These are phyloP conservation scores for Sporothrix brunneoviolacea DNA, from an alignment of 2,329 filamentous ascomycete genomes.

Conservation along the genomic window DNA sequence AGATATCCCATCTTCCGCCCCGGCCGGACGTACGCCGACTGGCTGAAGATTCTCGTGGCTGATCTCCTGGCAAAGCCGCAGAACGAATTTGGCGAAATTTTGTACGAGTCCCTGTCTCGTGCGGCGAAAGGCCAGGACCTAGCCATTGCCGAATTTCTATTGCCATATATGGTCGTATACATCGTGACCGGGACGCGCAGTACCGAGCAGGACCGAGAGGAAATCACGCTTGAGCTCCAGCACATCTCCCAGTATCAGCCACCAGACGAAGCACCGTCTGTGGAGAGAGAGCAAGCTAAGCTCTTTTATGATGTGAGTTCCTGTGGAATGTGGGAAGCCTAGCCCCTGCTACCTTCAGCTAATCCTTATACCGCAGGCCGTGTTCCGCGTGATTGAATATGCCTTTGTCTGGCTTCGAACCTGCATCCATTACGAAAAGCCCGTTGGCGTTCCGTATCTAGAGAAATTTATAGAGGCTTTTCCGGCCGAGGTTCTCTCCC, in stretches of 20 bases:
- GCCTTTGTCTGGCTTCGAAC: constrained; percentile 67
- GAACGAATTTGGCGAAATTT: constrained; percentile 63
- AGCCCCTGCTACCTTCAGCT: too few relatives aligned
- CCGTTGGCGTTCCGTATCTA: constrained; percentile 40
- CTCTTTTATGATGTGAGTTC: constrained; percentile 73
- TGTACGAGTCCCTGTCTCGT: constrained; percentile 76
- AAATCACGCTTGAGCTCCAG: constrained; percentile 67
- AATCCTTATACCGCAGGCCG: constrained; percentile 49
- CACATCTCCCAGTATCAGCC: constrained; percentile 62
- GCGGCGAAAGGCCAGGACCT: constrained; percentile 82
- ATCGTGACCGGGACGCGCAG: constrained; percentile 60
- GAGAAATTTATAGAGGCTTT: constrained; percentile 53
- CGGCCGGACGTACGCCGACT: constrained; percentile 64
- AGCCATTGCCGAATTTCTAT: constrained; percentile 76
- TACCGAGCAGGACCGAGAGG: constrained; percentile 48
- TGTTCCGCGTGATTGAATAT: constrained; percentile 89
- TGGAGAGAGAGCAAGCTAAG: constrained; percentile 68
- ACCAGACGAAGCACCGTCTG: constrained; percentile 44
- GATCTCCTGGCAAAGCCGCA: constrained; percentile 76
- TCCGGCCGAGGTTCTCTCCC: constrained; percentile 67
- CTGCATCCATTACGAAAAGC: constrained; percentile 76
- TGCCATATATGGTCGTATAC: constrained; percentile 83
- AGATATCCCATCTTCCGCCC: constrained; percentile 73
- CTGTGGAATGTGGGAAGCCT: too few relatives aligned
- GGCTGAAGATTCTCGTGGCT: constrained; percentile 73